Percentiles rank a stretch among this genome's conserved stretches.
These are phyloP conservation scores for Larix sibirica DNA, from an alignment of 83 land plant species.

Conservation along the genomic window DNA sequence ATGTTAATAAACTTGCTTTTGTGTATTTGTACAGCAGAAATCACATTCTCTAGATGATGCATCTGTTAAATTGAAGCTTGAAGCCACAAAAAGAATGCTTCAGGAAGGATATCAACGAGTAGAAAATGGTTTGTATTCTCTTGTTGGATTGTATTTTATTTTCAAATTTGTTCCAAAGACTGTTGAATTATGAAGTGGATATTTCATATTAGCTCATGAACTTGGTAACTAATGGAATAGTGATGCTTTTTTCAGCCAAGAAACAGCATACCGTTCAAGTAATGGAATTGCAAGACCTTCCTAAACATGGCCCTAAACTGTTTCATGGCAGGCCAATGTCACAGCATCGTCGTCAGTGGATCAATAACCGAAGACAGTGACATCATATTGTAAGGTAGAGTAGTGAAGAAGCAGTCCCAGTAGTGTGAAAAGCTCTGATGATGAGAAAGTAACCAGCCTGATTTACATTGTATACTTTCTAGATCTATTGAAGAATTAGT, in stretches of 20 bases:
- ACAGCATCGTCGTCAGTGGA: constrained; percentile 40
- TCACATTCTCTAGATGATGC: constrained; percentile 29
- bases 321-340: constrained; percentile 24
- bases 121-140: constrained; percentile 54
- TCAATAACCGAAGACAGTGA: constrained; percentile 37
- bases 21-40: constrained; percentile 20
- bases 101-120: constrained; percentile 77
- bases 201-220: neutral
- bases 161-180: neutral
- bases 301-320: constrained; percentile 41
- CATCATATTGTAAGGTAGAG: neutral
- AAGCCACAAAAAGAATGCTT: constrained; percentile 67
- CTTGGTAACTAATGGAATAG: neutral
- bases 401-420: neutral
- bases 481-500: neutral
- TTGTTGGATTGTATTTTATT: neutral
- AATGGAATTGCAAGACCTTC: constrained; percentile 63
- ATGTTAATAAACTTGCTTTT: neutral
- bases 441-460: neutral
- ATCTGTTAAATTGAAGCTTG: constrained; percentile 41
- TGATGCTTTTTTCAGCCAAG: constrained; percentile 52
- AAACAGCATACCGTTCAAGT: constrained; percentile 72
- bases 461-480: neutral
- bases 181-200: neutral
- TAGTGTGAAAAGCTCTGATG: neutral